Evolutionary conservation across 768 basidiomycete species (phyloP).

Genomic region (Kwoniella mangroviensis): DNA sequence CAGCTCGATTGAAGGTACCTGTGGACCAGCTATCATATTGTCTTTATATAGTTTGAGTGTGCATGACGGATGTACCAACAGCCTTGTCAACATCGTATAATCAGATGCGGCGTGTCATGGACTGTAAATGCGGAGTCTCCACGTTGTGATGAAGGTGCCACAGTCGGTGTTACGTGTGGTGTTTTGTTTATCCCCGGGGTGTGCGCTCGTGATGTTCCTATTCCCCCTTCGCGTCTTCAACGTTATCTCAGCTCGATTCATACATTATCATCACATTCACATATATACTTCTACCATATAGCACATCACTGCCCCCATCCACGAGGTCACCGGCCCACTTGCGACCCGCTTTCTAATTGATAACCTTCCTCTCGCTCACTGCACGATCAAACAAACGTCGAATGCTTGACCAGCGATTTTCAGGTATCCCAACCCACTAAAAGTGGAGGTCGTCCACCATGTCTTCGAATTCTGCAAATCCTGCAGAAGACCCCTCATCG

Average conservation of each 20-base stretch:
- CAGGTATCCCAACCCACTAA: background rate
- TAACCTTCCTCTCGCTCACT: too few relatives aligned
- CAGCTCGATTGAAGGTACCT: background rate
- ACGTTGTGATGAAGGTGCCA: too few relatives aligned
- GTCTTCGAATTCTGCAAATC: conserved; percentile 25
- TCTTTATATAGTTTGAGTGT: background rate
- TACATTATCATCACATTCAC: conserved; percentile 9
- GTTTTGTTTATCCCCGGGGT: background rate
- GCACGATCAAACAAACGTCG: background rate
- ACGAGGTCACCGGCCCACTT: too few relatives aligned
- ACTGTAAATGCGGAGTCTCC: conserved; percentile 7
- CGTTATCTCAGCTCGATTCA: conserved; percentile 12
- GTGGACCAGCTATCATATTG: conserved; percentile 2
- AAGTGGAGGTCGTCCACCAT: conserved; percentile 55
- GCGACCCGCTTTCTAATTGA: too few relatives aligned
- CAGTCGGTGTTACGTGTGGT: conserved; percentile 7
- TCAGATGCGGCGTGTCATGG: background rate
- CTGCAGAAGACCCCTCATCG: background rate
- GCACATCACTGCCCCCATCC: background rate
- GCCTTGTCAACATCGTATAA: background rate
- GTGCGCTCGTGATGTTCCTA: background rate
- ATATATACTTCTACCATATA: background rate
- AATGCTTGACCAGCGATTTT: too few relatives aligned
- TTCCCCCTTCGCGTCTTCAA: conserved; percentile 18
- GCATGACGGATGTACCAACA: background rate